Conservation (phyloP, 768 basidiomycete genomes). For the Boletus rubroflammeus region DNA sequence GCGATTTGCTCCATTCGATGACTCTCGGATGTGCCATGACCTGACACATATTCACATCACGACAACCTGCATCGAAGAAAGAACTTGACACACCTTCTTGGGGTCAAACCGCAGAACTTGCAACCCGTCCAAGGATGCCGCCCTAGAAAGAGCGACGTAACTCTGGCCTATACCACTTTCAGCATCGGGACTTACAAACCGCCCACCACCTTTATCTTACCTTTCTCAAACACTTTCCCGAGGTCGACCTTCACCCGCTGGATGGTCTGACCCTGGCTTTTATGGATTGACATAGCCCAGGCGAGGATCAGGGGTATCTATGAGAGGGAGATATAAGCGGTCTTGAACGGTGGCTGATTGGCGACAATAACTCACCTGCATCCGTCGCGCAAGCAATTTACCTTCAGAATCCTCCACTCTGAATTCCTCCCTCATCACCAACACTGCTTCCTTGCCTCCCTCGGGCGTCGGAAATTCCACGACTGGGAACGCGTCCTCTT, state of each 20-base stretch:
- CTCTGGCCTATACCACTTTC: constrained; percentile 37
- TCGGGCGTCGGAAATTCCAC: constrained; percentile 44
- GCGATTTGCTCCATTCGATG: constrained; percentile 40
- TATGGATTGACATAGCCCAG: constrained; percentile 79
- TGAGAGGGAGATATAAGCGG: not conserved
- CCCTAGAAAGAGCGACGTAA: constrained; percentile 50
- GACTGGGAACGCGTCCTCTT: constrained; percentile 43
- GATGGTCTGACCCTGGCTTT: constrained; percentile 74
- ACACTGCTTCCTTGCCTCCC: constrained; percentile 42
- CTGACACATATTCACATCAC: constrained; percentile 18
- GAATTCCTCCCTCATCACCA: constrained; percentile 52
- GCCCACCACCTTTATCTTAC: constrained; percentile 19
- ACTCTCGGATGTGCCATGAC: constrained; percentile 44
- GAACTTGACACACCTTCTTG: constrained; percentile 38
- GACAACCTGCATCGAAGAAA: not conserved
- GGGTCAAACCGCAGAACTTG: constrained; percentile 53
- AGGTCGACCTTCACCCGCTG: constrained; percentile 63
- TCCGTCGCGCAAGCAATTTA: constrained; percentile 43
- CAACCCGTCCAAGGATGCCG: constrained; percentile 49
- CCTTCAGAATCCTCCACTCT: constrained; percentile 51
- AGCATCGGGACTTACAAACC: not conserved
- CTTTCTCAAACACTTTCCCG: constrained; percentile 60
- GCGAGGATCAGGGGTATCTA: constrained; percentile 72
- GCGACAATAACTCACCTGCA: constrained; percentile 33
- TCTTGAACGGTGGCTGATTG: not conserved